Evolutionary conservation across 768 basidiomycete species (phyloP), one percentile per base, ranked within the genome.

Genomic region (Lepiota subincarnata): DNA sequence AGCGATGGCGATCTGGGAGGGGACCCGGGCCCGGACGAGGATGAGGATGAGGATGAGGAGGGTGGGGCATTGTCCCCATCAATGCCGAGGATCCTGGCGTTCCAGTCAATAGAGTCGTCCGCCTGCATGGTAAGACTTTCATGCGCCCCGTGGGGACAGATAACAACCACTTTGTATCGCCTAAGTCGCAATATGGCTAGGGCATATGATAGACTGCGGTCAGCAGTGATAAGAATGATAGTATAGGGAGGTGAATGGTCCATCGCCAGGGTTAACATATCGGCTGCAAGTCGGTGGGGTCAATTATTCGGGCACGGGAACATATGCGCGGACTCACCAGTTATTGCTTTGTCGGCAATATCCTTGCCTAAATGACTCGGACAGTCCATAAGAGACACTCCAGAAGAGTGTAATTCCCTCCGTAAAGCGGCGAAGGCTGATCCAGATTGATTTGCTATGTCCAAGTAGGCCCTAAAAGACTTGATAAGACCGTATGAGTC

Each of bases 191-290:
- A 68, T 34, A 71, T 70, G 1, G 85, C 80, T 38, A 85, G 64
- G 14, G 80, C 79, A 60, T 84, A 87, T 1, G 79, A 77, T 57
- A 86, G 79, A 62, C 87, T 84, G 36, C 81, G 74, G 64, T 89
- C 84, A 11, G 80, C 82, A 0, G 85, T 77, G 58, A 88, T 82
- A 28, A 89, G 68, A 35, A 87, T 64, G 59, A 87, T 68, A 13
- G 83, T 84, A 28, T 57, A 43, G 0, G 64, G 62, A 1, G 64
- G 75, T 60, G 54, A 77, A 56, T 79, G 76, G 66, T 88, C 86
- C 61, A 84, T 66, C 16, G 63, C 66, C 55, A 68, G 55, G 6
- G 60, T 57, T 46, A 65, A 60, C 63, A 68, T 67, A 43, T 66
- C 63, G 22, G 63, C 64, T 66, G 14, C 46, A 22, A 22, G 24